Base-by-base conservation (phyloP, 176 grass and related monocot species). In the Aegilops speltoides region DNA sequence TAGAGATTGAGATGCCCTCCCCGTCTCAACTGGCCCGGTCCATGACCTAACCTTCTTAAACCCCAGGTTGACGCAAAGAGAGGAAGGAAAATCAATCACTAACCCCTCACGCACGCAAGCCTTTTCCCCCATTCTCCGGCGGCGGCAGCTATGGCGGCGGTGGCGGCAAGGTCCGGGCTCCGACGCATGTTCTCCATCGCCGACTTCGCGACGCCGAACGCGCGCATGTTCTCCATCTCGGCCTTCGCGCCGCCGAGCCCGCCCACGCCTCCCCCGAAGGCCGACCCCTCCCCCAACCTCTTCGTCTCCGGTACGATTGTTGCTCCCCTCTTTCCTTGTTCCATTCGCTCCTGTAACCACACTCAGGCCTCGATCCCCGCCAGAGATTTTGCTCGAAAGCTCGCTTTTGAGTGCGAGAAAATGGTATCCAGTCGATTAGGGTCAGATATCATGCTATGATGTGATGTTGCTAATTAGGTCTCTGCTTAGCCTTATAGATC, bases 241-340 rank as follows among this genome's bases (percentile, higher is more conserved):
- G 86, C 94, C 75, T 94, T 96, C 66, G 32, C 81, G 19, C 86
- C 82, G 65, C 76, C 70, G 66, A 89, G 86, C 52, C 22, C 86
- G 22, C 8, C 88, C 15, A 54, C 81, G 8, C 63, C 90, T 41
- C 79, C 88, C 32, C 90, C 92, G 7, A 81, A 89, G 85, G 82
- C 96, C 28, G 93, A 98, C 68, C 96, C 96, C 43, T 95, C 86
- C 32, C 70, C 87, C 11, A 98, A 93, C 74, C 92, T 98, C 82
- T 96, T 94, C 85, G 83, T 98, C 82, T 98, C 97, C 46, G 97
- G 97, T 80, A 34, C 79, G 90, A 16, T 40, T 26, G 24, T 33
- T 33, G 38, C 11, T 13, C 67, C 77, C 15, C 10, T 2, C 25
- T 46, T 46, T 28, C 17, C n/a, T 48, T 70, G 20, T 70, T 60